Conservation (phyloP, 768 basidiomycete species). For the Naganishia friedmannii region DNA sequence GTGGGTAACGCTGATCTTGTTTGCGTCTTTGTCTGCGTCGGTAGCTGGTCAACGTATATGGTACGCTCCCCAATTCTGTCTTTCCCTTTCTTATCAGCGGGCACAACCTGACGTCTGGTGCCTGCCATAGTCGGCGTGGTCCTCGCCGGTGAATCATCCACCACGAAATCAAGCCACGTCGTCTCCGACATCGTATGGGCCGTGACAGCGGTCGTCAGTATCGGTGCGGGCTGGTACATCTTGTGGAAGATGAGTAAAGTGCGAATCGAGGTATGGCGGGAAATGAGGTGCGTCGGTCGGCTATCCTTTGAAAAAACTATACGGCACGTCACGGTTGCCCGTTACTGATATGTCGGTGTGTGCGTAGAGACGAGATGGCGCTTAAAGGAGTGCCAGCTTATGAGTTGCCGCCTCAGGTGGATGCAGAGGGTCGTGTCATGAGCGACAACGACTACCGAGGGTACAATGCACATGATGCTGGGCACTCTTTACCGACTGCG, state of each 20-base stretch:
- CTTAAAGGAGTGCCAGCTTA: background rate
- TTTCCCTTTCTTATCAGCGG: constrained; percentile 51
- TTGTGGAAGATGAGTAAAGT: constrained; percentile 62
- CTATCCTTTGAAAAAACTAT: too few species aligned
- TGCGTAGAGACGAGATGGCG: background rate
- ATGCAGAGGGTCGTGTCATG: background rate
- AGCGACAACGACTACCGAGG: background rate
- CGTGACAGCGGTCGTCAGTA: constrained; percentile 67
- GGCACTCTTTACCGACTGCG: background rate
- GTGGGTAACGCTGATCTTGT: too few species aligned
- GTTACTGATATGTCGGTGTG: background rate
- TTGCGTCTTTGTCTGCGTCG: too few species aligned
- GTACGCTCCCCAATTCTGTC: background rate
- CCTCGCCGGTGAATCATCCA: constrained; percentile 42
- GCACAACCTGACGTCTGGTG: background rate
- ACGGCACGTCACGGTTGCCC: too few species aligned
- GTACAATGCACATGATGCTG: background rate
- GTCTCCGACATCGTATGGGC: constrained; percentile 69
- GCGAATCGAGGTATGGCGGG: constrained; percentile 32
- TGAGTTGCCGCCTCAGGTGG: background rate
- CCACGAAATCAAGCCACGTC: constrained; percentile 58
- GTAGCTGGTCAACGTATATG: constrained; percentile 20
- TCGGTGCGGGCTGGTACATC: constrained; percentile 63
- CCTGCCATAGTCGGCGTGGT: constrained; percentile 35
- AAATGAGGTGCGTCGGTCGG: background rate